phyloP scores from a whole-genome alignment of 495 filamentous ascomycete species.

The Hypoxylon crocopeplum region DNA sequence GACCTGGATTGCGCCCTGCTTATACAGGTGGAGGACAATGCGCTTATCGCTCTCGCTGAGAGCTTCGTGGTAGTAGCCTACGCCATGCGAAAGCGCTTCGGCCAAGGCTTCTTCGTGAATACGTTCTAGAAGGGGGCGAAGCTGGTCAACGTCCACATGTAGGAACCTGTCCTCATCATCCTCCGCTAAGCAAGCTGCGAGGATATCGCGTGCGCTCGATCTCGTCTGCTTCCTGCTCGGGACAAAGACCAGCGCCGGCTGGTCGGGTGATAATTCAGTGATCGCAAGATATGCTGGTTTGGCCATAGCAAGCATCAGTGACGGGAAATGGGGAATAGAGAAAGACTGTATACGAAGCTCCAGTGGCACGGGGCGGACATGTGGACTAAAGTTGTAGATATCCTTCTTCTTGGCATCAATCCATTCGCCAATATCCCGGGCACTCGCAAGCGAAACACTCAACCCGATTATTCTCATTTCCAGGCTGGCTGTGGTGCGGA shows the following conservation, averaged over 20 bases:
- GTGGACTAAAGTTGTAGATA: slow-evolving; percentile 97
- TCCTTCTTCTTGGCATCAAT: slow-evolving; percentile 98
- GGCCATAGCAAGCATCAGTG: slow-evolving; percentile 97
- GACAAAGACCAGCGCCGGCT: slow-evolving; percentile 90
- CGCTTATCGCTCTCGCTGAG: slow-evolving; percentile 86
- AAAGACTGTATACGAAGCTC: slow-evolving; percentile 97
- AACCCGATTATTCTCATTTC: slow-evolving; percentile 88
- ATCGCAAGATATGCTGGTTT: slow-evolving; percentile 90
- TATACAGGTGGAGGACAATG: slow-evolving; percentile 90
- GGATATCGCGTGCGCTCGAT: slow-evolving; percentile 85
- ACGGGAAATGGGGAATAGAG: slow-evolving; percentile 95
- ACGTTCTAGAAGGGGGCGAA: slow-evolving; percentile 79
- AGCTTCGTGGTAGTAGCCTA: slow-evolving; percentile 97
- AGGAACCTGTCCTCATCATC: slow-evolving; percentile 95
- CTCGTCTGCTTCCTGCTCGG: slow-evolving; percentile 92
- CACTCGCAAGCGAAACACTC: slow-evolving; percentile 91
- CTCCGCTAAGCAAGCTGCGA: slow-evolving; percentile 82
- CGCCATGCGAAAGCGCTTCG: slow-evolving; percentile 91
- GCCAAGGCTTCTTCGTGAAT: slow-evolving; percentile 86
- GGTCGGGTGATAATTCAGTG: slow-evolving; percentile 81
- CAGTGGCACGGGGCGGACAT: slow-evolving; percentile 83
- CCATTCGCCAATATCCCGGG: slow-evolving; percentile 96
- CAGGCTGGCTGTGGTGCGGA: slow-evolving; percentile 84
- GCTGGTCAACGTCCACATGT: slow-evolving; percentile 77
- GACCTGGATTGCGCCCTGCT: slow-evolving; percentile 90